Conservation (phyloP, 2,329 filamentous ascomycete species). For the Fusarium brachygibbosum region DNA sequence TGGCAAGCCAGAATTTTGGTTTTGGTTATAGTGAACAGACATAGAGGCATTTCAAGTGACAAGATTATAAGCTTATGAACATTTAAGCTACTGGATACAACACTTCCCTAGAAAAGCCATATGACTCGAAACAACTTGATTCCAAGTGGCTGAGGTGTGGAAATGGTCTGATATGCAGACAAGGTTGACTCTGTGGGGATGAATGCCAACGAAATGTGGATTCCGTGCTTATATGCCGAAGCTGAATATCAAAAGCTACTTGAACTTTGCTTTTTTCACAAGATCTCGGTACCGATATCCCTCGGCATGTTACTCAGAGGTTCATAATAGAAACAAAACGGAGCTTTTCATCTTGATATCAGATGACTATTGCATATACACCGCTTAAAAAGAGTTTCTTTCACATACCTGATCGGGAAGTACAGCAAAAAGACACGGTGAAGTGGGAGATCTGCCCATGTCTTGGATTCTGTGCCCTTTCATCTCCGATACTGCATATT, state of each 20-base stretch:
- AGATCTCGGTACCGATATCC: background rate
- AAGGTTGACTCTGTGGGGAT: slow-evolving; percentile 9
- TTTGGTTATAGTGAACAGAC: too few relatives aligned
- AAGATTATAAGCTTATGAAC: too few relatives aligned
- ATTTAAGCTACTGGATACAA: too few relatives aligned
- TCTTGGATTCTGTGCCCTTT: slow-evolving; percentile 15
- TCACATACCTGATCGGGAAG: too few relatives aligned
- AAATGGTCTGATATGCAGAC: slow-evolving; percentile 29
- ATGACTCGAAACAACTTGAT: background rate
- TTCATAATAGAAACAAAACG: background rate
- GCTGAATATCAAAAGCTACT: slow-evolving; percentile 8
- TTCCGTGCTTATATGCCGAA: slow-evolving; percentile 11
- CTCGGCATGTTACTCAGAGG: background rate
- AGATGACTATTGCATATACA: background rate
- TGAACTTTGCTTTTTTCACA: slow-evolving; percentile 17
- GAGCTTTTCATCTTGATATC: background rate
- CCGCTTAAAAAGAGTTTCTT: background rate
- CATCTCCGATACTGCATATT: slow-evolving; percentile 26
- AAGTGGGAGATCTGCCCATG: background rate
- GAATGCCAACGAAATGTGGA: slow-evolving; percentile 23
- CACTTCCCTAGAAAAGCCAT: too few relatives aligned
- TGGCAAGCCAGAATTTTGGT: too few relatives aligned
- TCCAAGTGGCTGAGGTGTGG: slow-evolving; percentile 7
- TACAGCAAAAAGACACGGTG: too few relatives aligned
- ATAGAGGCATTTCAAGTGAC: too few relatives aligned